Percentiles rank a stretch among this genome's conserved stretches.
These are phyloP conservation scores for Colletotrichum brevisporum DNA, from an alignment of 2,329 filamentous ascomycete genomes.

Conservation along the genomic window DNA sequence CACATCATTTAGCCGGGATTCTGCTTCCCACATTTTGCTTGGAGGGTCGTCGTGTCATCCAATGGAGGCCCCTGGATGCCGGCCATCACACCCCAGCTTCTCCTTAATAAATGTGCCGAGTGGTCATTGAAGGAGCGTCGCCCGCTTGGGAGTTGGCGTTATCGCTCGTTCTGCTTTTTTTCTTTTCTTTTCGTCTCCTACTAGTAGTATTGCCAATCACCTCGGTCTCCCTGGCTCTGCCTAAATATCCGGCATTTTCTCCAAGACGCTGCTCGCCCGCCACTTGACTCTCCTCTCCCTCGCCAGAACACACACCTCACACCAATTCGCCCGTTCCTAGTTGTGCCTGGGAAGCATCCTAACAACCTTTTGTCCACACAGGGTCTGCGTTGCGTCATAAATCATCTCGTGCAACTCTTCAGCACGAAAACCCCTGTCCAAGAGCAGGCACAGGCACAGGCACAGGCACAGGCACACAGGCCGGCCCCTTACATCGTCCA, in stretches of 20 bases:
- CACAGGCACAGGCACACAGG: constrained; percentile 9
- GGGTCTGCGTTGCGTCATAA: constrained; percentile 34
- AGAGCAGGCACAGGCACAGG: constrained; percentile 1
- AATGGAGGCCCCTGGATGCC: constrained; percentile 36
- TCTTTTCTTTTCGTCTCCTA: constrained; percentile 19
- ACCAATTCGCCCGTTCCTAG: constrained; percentile 16
- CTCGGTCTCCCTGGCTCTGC: constrained; percentile 34
- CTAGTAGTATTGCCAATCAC: constrained; percentile 38
- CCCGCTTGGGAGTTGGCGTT: constrained; percentile 31
- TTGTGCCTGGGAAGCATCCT: constrained; percentile 8
- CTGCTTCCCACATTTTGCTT: constrained; percentile 30
- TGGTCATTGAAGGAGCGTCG: constrained; percentile 36
- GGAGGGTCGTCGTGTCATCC: constrained; percentile 25
- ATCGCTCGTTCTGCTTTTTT: constrained; percentile 30
- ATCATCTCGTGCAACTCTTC: constrained; percentile 26
- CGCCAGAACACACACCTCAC: constrained; percentile 10
- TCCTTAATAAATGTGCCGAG: constrained; percentile 43
- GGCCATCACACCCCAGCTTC: constrained; percentile 42
- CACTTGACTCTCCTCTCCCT: constrained; percentile 36
- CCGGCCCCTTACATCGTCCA: constrained; percentile 4
- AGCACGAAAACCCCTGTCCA: constrained; percentile 21
- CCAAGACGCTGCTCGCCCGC: constrained; percentile 13
- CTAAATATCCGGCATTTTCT: constrained; percentile 41
- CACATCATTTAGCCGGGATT: constrained; percentile 39
- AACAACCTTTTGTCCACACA: constrained; percentile 9